A percentile compares a stretch with the other conserved stretches of the same genome.
Evolutionary conservation across 2,329 filamentous ascomycete species (phyloP).

Genomic region (Lecanosticta acicola): DNA sequence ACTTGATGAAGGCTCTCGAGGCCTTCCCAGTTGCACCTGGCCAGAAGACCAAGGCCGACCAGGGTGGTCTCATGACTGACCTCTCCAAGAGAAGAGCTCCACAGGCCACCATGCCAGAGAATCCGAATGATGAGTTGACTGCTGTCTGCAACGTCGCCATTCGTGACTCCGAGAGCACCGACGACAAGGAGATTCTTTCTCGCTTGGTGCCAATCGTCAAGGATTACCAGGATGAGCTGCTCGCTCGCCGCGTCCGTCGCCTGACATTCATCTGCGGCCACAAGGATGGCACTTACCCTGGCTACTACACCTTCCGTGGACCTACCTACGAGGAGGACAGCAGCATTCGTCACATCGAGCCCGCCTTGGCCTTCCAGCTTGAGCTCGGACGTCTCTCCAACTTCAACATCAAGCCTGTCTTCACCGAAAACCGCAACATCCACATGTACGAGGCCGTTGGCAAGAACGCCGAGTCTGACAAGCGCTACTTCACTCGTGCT

Average conservation of each 20-base stretch:
- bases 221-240: conserved; percentile 76
- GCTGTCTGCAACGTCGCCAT: conserved; percentile 91
- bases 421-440: conserved; percentile 98
- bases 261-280: conserved; percentile 95
- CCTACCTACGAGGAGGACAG: conserved; percentile 84
- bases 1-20: conserved; percentile 77
- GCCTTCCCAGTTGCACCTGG: conserved; percentile 56
- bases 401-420: conserved; percentile 97
- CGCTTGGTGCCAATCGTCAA: conserved; percentile 72
- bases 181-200: conserved; percentile 72
- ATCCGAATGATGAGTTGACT: conserved; percentile 67
- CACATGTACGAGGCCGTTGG: conserved; percentile 97
- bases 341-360: conserved; percentile 95
- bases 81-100: conserved; percentile 64
- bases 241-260: conserved; percentile 75
- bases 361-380: conserved; percentile 95
- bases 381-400: conserved; percentile 90
- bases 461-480: conserved; percentile 91
- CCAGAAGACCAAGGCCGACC: conserved; percentile 43
- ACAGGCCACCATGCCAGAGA: conserved; percentile 49
- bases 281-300: conserved; percentile 88
- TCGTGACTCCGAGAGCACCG: conserved; percentile 74
- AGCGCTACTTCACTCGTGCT: conserved; percentile 96
- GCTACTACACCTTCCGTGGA: conserved; percentile 97
- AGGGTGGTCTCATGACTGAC: conserved; percentile 60